A percentile compares a stretch with the other conserved stretches of the same genome.
Conservation (phyloP, 2,329 filamentous ascomycete genomes). For the Diaporthe batatas region DNA sequence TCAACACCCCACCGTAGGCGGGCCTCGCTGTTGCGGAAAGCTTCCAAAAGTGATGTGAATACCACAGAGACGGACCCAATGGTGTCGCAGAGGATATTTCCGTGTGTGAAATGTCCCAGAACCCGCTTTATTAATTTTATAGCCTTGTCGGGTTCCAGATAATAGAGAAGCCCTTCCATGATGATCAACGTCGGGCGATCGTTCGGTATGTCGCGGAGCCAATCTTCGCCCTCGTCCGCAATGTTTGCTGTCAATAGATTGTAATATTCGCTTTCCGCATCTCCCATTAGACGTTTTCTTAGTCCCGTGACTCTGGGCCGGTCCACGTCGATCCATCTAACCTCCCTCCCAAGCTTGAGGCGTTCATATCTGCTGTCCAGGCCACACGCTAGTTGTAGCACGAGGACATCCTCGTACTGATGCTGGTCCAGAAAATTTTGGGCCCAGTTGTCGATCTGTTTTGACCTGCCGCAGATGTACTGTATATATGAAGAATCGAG, state of each 20-base stretch:
- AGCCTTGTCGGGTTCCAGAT: conserved; percentile 45
- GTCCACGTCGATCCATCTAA: conserved; percentile 47
- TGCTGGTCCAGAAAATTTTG: conserved; percentile 44
- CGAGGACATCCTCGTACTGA: conserved; percentile 43
- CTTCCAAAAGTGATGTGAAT: conserved; percentile 25
- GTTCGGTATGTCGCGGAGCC: conserved; percentile 43
- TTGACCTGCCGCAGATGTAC: conserved; percentile 43
- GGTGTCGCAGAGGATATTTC: conserved; percentile 33
- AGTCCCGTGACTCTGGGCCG: conserved; percentile 44
- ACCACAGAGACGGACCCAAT: conserved; percentile 19
- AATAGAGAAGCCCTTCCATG: conserved; percentile 46
- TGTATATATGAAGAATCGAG: conserved; percentile 43
- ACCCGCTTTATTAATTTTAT: conserved; percentile 27
- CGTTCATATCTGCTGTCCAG: conserved; percentile 45
- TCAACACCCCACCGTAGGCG: conserved; percentile 28
- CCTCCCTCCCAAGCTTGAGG: conserved; percentile 37
- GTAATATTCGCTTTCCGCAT: conserved; percentile 38
- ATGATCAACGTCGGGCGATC: conserved; percentile 45
- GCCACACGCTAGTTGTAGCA: conserved; percentile 47
- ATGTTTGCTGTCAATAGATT: conserved; percentile 37
- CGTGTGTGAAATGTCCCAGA: conserved; percentile 27
- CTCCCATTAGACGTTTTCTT: conserved; percentile 43
- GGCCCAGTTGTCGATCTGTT: conserved; percentile 46
- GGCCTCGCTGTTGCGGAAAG: conserved; percentile 5
- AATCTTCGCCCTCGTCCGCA: conserved; percentile 43